Evolutionary conservation across 371 early-diverging fungal species (phyloP).

Genomic region (Entomophthora muscae): DNA sequence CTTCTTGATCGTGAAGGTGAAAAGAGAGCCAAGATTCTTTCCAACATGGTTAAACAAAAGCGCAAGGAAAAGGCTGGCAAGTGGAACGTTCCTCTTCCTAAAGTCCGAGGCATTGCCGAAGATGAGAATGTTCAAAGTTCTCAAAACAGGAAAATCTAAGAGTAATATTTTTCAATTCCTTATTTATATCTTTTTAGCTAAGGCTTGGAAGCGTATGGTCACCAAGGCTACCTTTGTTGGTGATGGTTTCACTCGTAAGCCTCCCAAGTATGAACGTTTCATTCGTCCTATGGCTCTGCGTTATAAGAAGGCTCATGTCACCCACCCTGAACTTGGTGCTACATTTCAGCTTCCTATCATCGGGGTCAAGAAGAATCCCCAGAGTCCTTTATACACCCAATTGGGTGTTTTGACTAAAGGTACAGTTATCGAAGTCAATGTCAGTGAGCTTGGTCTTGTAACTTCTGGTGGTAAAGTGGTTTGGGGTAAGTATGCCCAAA

Average conservation of each 20-base stretch:
- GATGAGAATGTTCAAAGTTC: conserved; percentile 98
- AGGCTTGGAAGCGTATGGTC: conserved; percentile 99
- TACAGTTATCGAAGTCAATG: conserved; percentile 97
- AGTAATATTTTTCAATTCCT: conserved; percentile 14
- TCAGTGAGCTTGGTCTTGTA: conserved; percentile 96
- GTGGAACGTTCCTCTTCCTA: conserved; percentile 97
- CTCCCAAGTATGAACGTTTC: conserved; percentile 99
- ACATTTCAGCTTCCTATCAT: conserved; percentile 98
- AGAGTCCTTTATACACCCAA: conserved; percentile 92
- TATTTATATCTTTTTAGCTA: conserved; percentile 21
- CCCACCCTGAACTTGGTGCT: conserved; percentile 97
- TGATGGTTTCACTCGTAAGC: conserved; percentile 97
- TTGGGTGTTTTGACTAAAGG: conserved; percentile 99
- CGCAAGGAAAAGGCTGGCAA: conserved; percentile 99
- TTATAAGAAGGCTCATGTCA: conserved; percentile 98
- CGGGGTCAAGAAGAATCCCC: conserved; percentile 99
- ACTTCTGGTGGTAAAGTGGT: conserved; percentile 98
- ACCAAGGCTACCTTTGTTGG: conserved; percentile 99
- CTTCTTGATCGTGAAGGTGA: conserved; percentile 98
- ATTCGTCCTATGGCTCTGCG: conserved; percentile 98
- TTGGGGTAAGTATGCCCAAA: conserved; percentile 99
- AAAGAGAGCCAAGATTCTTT: conserved; percentile 88
- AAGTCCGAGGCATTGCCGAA: conserved; percentile 97
- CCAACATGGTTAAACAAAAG: conserved; percentile 99
- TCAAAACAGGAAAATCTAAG: conserved; percentile 93